Percentiles rank a stretch among this genome's conserved stretches.
phyloP scores from a whole-genome alignment of 1,284 basidiomycete species.

The Xerocomus amazonicus region DNA sequence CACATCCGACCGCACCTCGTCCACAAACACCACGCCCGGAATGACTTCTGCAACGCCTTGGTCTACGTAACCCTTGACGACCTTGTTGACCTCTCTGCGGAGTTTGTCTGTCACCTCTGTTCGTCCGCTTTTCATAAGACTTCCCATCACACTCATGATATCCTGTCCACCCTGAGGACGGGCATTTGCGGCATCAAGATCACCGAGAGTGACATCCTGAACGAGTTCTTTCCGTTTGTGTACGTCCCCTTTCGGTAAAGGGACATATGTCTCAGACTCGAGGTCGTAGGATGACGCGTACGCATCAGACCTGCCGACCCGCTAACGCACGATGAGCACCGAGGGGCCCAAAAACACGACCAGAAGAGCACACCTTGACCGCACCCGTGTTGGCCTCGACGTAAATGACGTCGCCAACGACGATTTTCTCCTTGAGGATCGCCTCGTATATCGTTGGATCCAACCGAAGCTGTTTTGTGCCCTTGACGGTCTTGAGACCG shows the following conservation, averaged over 20 bases:
- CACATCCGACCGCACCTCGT: constrained; percentile 67
- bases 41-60: constrained; percentile 98
- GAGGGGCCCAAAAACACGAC: neutral
- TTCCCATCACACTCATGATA: constrained; percentile 99
- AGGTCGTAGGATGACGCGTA: constrained; percentile 99
- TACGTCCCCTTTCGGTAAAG: constrained; percentile 96
- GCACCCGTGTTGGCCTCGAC: constrained; percentile 94
- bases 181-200: constrained; percentile 96
- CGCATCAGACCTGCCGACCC: constrained; percentile 95
- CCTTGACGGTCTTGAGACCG: constrained; percentile 95
- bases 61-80: constrained; percentile 97
- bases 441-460: constrained; percentile 97
- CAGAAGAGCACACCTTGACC: constrained; percentile 68
- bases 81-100: constrained; percentile 93
- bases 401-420: constrained; percentile 96
- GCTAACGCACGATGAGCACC: constrained; percentile 40
- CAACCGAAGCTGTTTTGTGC: constrained; percentile 95
- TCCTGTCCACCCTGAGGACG: constrained; percentile 94
- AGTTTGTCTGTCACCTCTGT: constrained; percentile 98
- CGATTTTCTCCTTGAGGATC: constrained; percentile 96
- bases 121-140: constrained; percentile 88
- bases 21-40: constrained; percentile 97
- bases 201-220: constrained; percentile 95
- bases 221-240: constrained; percentile 98
- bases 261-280: constrained; percentile 98